These are phyloP conservation scores for Collybia sordida DNA, from an alignment of 768 basidiomycete species.

Conservation along the genomic window DNA sequence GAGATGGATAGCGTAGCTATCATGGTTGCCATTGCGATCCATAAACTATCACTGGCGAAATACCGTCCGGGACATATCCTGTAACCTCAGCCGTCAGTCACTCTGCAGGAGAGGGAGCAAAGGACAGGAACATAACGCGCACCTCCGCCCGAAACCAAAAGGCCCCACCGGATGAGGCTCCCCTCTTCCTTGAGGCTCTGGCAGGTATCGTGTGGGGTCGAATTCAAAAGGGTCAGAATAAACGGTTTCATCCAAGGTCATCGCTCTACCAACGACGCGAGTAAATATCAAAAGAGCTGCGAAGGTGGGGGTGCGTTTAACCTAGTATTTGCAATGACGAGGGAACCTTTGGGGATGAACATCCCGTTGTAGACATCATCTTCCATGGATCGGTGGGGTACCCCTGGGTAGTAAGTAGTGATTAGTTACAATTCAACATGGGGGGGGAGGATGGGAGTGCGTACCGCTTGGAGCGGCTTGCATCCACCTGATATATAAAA, in stretches of 20 bases:
- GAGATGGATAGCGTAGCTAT: too few species aligned
- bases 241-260: constrained; percentile 33
- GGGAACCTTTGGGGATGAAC: constrained; percentile 13
- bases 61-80: too few species aligned
- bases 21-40: too few species aligned
- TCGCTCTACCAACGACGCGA: constrained; percentile 25
- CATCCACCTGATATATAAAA: constrained; percentile 12
- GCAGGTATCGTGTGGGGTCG: constrained; percentile 39
- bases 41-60: too few species aligned
- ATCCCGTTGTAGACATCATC: constrained; percentile 36
- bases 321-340: constrained; percentile 13
- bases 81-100: too few species aligned
- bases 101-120: too few species aligned
- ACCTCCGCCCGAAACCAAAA: constrained; percentile 27
- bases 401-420: constrained; percentile 2
- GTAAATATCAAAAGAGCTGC: background rate
- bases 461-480: constrained; percentile 8
- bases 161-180: constrained; percentile 9
- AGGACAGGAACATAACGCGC: too few species aligned
- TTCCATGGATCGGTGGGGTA: constrained; percentile 16
- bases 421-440: too few species aligned
- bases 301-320: background rate
- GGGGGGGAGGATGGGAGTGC: background rate
- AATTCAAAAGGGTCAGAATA: constrained; percentile 41
- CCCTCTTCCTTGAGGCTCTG: constrained; percentile 11